phyloP scores from a whole-genome alignment of 2,329 filamentous ascomycete species.

The Plenodomus biglobosus region DNA sequence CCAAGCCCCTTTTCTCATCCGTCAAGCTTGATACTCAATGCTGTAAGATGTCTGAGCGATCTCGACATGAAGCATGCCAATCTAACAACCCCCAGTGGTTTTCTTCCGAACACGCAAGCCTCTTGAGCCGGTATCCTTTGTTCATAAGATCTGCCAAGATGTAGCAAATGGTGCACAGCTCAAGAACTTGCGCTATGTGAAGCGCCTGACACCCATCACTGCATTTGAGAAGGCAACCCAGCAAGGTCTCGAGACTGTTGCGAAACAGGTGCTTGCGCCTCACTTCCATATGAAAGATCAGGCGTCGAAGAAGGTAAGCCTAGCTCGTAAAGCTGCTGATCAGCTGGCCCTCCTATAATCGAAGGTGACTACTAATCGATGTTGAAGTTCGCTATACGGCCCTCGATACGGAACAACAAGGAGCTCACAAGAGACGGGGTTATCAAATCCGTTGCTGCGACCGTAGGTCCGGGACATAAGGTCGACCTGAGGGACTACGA shows the following conservation, averaged over 20 bases:
- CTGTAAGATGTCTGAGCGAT: slow-evolving; percentile 40
- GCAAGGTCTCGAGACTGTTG: slow-evolving; percentile 67
- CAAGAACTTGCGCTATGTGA: slow-evolving; percentile 60
- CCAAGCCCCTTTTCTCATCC: slow-evolving; percentile 54
- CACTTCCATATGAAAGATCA: slow-evolving; percentile 62
- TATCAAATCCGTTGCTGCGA: slow-evolving; percentile 69
- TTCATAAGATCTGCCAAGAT: slow-evolving; percentile 60
- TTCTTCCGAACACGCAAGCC: slow-evolving; percentile 61
- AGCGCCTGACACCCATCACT: slow-evolving; percentile 62
- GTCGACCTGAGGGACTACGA: slow-evolving; percentile 79
- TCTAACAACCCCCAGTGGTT: slow-evolving; percentile 48
- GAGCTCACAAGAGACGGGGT: slow-evolving; percentile 67
- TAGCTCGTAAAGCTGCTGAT: slow-evolving; percentile 3
- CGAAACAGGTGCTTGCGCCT: slow-evolving; percentile 61
- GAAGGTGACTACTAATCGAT: slow-evolving; percentile 22
- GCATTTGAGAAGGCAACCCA: slow-evolving; percentile 67
- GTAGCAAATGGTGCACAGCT: slow-evolving; percentile 53
- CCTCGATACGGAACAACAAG: slow-evolving; percentile 73
- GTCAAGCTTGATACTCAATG: slow-evolving; percentile 59
- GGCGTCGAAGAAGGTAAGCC: slow-evolving; percentile 55
- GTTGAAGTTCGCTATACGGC: slow-evolving; percentile 76
- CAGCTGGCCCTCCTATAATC: slow-evolving; percentile 11
- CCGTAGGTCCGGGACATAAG: slow-evolving; percentile 68
- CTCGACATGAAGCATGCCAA: not conserved
- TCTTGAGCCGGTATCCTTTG: slow-evolving; percentile 62